Evolutionary conservation across 2,329 filamentous ascomycete genomes (phyloP).

Genomic region (Phoma sp.): DNA sequence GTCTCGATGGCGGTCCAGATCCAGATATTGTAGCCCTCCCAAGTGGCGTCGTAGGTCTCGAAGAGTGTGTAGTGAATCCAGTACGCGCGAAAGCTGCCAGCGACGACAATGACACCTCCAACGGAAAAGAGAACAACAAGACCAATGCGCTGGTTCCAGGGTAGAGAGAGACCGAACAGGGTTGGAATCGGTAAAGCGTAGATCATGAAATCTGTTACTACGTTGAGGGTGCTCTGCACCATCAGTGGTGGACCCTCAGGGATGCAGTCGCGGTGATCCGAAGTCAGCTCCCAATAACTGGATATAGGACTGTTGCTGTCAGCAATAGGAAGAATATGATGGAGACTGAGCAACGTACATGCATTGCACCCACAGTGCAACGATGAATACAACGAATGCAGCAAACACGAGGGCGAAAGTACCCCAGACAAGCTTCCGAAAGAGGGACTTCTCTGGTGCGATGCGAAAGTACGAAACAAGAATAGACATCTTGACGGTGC

Average conservation of each 20-base stretch:
- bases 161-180: conserved; percentile 54
- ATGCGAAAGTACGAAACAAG: conserved; percentile 49
- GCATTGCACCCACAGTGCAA: conserved; percentile 49
- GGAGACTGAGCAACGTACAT: conserved; percentile 32
- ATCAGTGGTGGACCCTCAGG: conserved; percentile 55
- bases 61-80: conserved; percentile 55
- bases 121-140: conserved; percentile 53
- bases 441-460: conserved; percentile 47
- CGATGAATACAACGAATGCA: conserved; percentile 44
- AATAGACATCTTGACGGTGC: conserved; percentile 48
- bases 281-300: conserved; percentile 53
- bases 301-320: conserved; percentile 50
- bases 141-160: conserved; percentile 52
- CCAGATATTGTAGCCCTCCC: conserved; percentile 53
- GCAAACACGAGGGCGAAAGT: conserved; percentile 45
- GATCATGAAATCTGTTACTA: conserved; percentile 54
- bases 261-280: conserved; percentile 49
- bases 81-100: conserved; percentile 55
- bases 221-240: conserved; percentile 52
- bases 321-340: conserved; percentile 14
- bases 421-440: conserved; percentile 47
- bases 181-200: conserved; percentile 56
- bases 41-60: conserved; percentile 55
- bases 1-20: conserved; percentile 54
- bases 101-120: conserved; percentile 55